Evolutionary conservation across 2,329 filamentous ascomycete species (phyloP).

Genomic region (Bertia moriformis): DNA sequence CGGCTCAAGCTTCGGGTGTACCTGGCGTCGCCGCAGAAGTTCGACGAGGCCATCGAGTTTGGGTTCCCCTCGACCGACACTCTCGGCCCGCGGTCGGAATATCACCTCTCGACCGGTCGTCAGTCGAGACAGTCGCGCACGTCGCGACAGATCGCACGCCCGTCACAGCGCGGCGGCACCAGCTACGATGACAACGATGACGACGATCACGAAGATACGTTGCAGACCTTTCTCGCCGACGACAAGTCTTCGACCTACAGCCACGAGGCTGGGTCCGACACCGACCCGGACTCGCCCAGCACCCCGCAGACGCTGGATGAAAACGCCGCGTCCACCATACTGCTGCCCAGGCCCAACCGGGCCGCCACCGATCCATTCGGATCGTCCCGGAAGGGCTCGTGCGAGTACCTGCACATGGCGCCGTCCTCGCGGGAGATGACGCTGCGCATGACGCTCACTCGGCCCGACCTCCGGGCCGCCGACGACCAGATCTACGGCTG

Average conservation of each 20-base stretch:
- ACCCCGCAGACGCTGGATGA: conserved; percentile 35
- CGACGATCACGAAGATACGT: too few relatives aligned
- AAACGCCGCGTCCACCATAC: conserved; percentile 12
- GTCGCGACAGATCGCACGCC: conserved; percentile 5
- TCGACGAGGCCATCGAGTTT: conserved; percentile 88
- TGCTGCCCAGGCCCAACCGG: conserved; percentile 13
- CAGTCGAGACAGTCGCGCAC: conserved; percentile 10
- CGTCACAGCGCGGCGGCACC: conserved; percentile 3
- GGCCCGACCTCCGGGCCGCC: conserved; percentile 67
- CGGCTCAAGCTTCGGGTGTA: conserved; percentile 74
- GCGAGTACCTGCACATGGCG: conserved; percentile 33
- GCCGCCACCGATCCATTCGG: conserved; percentile 10
- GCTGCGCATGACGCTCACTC: conserved; percentile 82
- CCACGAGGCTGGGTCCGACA: conserved; percentile 33
- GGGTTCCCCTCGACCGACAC: conserved; percentile 62
- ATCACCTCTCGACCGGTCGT: conserved; percentile 11
- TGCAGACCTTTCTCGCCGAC: conserved; percentile 40
- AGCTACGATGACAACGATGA: conserved; percentile 18
- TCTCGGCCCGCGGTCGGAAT: conserved; percentile 15
- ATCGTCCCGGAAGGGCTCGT: conserved; percentile 14
- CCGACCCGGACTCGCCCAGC: conserved; percentile 43
- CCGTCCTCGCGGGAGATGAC: conserved; percentile 75
- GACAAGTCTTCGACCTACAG: conserved; percentile 40
- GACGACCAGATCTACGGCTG: conserved; percentile 62
- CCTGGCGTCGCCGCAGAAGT: conserved; percentile 79